These are phyloP conservation scores for Postia placenta DNA, from an alignment of 768 basidiomycete species.

Conservation along the genomic window DNA sequence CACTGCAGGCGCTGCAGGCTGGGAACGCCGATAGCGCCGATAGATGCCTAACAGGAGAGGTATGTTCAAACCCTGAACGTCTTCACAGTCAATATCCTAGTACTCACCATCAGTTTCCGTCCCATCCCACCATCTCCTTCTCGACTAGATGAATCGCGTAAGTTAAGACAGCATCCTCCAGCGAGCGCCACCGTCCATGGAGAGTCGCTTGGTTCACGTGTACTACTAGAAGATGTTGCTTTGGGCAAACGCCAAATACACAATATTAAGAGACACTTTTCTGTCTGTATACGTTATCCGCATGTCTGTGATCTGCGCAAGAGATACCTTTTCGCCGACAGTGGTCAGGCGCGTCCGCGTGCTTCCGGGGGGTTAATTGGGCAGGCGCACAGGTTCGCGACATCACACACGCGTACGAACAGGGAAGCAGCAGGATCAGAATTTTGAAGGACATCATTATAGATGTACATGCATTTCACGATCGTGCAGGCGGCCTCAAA, in stretches of 20 bases:
- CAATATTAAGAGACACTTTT: background rate
- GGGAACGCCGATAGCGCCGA: too few species aligned
- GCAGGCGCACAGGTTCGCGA: background rate
- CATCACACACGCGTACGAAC: background rate
- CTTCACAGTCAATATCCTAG: too few species aligned
- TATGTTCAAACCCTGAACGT: too few species aligned
- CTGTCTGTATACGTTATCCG: background rate
- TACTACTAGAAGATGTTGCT: background rate
- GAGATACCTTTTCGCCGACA: background rate
- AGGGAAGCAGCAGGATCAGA: background rate
- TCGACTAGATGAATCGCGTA: constrained; percentile 1
- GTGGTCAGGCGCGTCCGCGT: background rate
- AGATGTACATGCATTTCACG: background rate
- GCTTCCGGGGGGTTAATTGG: background rate
- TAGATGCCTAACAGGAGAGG: too few species aligned
- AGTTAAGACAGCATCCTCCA: background rate
- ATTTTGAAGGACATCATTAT: background rate
- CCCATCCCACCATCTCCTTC: constrained; percentile 14
- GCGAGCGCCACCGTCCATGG: background rate
- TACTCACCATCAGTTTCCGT: constrained; percentile 2
- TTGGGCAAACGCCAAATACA: background rate
- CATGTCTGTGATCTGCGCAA: background rate
- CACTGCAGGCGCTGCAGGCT: too few species aligned
- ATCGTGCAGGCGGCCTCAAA: background rate
- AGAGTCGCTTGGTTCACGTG: background rate